These are phyloP conservation scores for Trametes versicolor DNA, from an alignment of 1,284 basidiomycete species.

Conservation along the genomic window DNA sequence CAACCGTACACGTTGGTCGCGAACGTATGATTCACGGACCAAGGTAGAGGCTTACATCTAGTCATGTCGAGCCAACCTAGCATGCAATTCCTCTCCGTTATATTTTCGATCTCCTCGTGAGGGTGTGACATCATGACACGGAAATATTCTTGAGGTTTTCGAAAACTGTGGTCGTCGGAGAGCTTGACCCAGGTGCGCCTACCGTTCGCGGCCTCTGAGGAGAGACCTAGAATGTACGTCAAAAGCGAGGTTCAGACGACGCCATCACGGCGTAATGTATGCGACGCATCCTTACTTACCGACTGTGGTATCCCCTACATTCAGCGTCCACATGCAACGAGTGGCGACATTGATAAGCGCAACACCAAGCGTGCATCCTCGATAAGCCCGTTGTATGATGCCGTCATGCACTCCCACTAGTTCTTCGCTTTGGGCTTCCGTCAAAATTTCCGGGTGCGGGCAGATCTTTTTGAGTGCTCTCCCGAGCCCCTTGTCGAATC, in stretches of 20 bases:
- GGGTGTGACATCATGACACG: constrained; percentile 5
- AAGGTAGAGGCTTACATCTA: neutral
- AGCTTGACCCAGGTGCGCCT: neutral
- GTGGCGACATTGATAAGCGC: neutral
- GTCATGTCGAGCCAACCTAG: constrained; percentile 9
- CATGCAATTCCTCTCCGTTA: neutral
- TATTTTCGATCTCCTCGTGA: neutral
- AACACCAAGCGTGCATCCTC: neutral
- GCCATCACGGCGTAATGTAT: neutral
- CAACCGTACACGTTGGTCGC: neutral
- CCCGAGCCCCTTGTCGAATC: constrained; percentile 6
- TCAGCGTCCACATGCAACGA: constrained; percentile 2
- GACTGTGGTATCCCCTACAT: constrained; percentile 6
- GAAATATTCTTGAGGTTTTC: constrained; percentile 6
- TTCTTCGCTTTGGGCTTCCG: constrained; percentile 2
- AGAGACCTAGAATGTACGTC: neutral
- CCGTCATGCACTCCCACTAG: neutral
- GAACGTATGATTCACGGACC: neutral
- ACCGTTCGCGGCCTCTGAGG: neutral
- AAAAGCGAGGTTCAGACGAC: neutral
- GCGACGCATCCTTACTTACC: neutral
- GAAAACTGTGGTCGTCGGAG: neutral
- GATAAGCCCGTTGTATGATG: neutral
- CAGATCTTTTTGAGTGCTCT: neutral
- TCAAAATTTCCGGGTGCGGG: constrained; percentile 3